Conservation (phyloP, 2,329 filamentous ascomycete species). For the Exophiala spinifera region DNA sequence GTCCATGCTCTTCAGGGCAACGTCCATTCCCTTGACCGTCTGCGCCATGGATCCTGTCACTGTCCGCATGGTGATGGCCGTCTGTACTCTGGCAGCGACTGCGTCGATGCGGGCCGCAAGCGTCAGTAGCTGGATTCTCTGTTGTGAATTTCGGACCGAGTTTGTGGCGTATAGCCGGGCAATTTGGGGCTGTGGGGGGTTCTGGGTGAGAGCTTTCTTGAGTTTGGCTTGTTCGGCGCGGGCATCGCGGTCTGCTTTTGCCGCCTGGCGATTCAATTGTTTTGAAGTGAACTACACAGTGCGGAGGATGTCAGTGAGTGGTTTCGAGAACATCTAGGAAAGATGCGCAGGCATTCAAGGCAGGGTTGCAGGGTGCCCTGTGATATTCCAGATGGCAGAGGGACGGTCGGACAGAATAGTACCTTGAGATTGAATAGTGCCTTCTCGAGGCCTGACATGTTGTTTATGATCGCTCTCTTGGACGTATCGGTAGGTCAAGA, state of each 20-base stretch:
- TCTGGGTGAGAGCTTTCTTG: slow-evolving; percentile 48
- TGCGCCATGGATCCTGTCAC: slow-evolving; percentile 45
- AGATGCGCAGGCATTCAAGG: background rate
- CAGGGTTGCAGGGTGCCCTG: background rate
- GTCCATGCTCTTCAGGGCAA: slow-evolving; percentile 45
- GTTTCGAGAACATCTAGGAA: background rate
- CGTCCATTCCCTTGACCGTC: slow-evolving; percentile 45
- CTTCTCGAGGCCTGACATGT: slow-evolving; percentile 31
- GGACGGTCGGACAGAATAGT: background rate
- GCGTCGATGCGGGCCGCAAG: slow-evolving; percentile 48
- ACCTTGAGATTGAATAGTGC: slow-evolving; percentile 36
- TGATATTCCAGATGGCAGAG: too few species aligned
- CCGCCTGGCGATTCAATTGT: slow-evolving; percentile 47
- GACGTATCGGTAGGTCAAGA: too few species aligned
- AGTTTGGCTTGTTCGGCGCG: slow-evolving; percentile 49
- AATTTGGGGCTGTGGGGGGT: slow-evolving; percentile 45
- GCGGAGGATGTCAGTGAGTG: slow-evolving; percentile 2
- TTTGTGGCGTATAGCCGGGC: slow-evolving; percentile 48
- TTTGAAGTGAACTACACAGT: slow-evolving; percentile 44
- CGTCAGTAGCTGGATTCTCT: slow-evolving; percentile 44
- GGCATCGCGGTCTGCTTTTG: slow-evolving; percentile 45
- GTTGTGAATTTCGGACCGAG: slow-evolving; percentile 46
- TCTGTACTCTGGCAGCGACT: slow-evolving; percentile 49
- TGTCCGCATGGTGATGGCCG: slow-evolving; percentile 47
- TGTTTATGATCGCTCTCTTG: background rate